These are phyloP conservation scores for Aquanectria penicillioides DNA, from an alignment of 2,329 filamentous ascomycete species.

Conservation along the genomic window DNA sequence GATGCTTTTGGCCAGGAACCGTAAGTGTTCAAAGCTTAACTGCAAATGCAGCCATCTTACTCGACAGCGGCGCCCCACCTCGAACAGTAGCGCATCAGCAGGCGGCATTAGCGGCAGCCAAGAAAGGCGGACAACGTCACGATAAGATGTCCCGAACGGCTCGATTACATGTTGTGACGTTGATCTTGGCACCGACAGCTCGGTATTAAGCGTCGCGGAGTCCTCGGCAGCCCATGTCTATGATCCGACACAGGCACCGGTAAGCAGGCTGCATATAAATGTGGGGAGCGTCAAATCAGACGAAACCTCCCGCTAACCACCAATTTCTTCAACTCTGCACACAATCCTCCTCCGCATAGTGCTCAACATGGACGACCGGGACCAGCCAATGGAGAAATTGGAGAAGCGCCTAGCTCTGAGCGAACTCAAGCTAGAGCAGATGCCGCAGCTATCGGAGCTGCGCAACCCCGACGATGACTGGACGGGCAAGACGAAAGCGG, in stretches of 20 bases:
- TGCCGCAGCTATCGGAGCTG: conserved; percentile 14
- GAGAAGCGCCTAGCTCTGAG: not conserved
- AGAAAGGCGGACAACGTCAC: conserved; percentile 3
- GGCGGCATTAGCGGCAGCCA: conserved; percentile 16
- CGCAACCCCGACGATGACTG: conserved; percentile 18
- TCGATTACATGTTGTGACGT: no score
- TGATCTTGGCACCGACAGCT: not conserved
- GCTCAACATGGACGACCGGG: not conserved
- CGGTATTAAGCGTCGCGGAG: not conserved
- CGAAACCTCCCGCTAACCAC: no score
- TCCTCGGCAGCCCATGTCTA: not conserved
- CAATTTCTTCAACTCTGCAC: not conserved
- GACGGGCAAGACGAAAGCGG: conserved; percentile 17
- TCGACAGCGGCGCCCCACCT: not conserved
- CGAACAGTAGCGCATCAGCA: conserved; percentile 18
- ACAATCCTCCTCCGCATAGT: not conserved
- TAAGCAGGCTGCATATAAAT: conserved; percentile 21
- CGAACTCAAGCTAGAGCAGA: not conserved
- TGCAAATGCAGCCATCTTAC: not conserved
- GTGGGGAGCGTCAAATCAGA: not conserved
- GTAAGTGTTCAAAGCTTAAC: conserved; percentile 1
- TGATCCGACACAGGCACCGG: not conserved
- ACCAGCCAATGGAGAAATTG: not conserved
- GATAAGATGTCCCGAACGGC: not conserved
- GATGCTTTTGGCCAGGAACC: not conserved